Conservation (phyloP, 2,329 filamentous ascomycete species). For the Graphilbum ipis-grandicollis region DNA sequence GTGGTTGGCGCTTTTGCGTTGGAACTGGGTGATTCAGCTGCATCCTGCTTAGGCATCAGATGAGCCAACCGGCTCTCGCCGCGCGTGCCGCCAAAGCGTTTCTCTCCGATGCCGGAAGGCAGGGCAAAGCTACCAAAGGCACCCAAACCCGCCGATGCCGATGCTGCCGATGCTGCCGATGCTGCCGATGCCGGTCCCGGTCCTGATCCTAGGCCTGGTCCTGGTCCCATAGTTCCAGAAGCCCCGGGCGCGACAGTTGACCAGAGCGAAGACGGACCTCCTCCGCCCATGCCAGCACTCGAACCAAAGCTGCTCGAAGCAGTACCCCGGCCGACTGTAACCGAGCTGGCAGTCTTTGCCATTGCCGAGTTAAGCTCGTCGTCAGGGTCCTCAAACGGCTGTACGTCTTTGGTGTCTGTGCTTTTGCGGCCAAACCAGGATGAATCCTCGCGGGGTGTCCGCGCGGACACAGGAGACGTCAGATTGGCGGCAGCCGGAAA, state of each 20-base stretch:
- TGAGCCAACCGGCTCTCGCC: slow-evolving; percentile 77
- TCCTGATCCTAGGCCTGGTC: not conserved
- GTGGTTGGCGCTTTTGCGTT: not conserved
- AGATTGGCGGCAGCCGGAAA: slow-evolving; percentile 28
- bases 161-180: no score
- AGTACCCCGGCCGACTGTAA: slow-evolving; percentile 34
- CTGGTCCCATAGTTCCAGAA: slow-evolving; percentile 12
- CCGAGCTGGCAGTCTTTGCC: slow-evolving; percentile 21
- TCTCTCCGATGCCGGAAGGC: slow-evolving; percentile 44
- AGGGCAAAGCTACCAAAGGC: slow-evolving; percentile 86
- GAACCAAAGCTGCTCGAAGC: slow-evolving; percentile 23
- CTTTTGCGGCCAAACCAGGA: slow-evolving; percentile 40
- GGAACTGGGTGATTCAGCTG: slow-evolving; percentile 4
- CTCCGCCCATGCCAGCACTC: slow-evolving; percentile 25
- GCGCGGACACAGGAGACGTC: slow-evolving; percentile 42
- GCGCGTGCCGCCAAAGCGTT: slow-evolving; percentile 51
- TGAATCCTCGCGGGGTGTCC: slow-evolving; percentile 44
- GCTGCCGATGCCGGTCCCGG: slow-evolving; percentile 27
- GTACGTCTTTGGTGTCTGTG: slow-evolving; percentile 32
- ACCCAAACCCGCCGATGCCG: slow-evolving; percentile 51
- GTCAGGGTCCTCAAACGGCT: slow-evolving; percentile 32
- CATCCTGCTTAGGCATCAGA: slow-evolving; percentile 38
- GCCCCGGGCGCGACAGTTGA: no score
- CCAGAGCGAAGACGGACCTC: slow-evolving; percentile 25
- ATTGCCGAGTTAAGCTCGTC: slow-evolving; percentile 21